Evolutionary conservation across 306 rosid genomes (phyloP).

Genomic region (Rubus idaeus): DNA sequence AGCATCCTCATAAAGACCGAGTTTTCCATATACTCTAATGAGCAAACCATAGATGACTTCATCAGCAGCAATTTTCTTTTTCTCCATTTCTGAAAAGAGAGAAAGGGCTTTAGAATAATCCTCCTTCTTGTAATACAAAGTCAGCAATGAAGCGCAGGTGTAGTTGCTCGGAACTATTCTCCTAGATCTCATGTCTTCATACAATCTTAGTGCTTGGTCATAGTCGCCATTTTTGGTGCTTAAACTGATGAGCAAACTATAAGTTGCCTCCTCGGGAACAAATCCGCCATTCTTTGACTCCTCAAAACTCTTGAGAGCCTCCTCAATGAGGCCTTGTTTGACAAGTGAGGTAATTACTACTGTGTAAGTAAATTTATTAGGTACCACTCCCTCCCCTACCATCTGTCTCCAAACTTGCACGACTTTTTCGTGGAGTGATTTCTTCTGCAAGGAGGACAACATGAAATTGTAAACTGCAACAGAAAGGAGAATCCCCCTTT

Average conservation of each 20-base stretch:
- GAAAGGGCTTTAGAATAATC: constrained; percentile 88
- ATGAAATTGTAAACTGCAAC: constrained; percentile 85
- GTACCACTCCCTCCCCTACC: constrained; percentile 49
- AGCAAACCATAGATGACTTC: constrained; percentile 96
- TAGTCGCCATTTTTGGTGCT: constrained; percentile 59
- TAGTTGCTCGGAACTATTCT: constrained; percentile 74
- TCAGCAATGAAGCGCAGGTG: constrained; percentile 83
- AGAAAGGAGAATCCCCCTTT: constrained; percentile 58
- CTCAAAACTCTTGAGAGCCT: constrained; percentile 58
- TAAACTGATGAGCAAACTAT: constrained; percentile 64
- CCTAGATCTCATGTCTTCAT: constrained; percentile 67
- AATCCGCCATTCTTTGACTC: constrained; percentile 59
- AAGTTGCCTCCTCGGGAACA: constrained; percentile 82
- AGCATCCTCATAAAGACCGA: constrained; percentile 85
- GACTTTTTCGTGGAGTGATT: constrained; percentile 67
- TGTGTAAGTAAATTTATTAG: constrained; percentile 65
- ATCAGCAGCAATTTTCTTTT: constrained; percentile 55
- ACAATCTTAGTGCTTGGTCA: constrained; percentile 56
- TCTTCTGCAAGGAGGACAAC: constrained; percentile 96
- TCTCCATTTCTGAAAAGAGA: constrained; percentile 80
- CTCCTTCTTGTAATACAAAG: constrained; percentile 76
- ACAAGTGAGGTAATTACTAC: constrained; percentile 69
- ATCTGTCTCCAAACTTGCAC: constrained; percentile 71
- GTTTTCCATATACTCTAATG: constrained; percentile 85
- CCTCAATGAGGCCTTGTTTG: constrained; percentile 56